Conservation (phyloP, 1,284 basidiomycete genomes). For the Sporisorium reilianum region DNA sequence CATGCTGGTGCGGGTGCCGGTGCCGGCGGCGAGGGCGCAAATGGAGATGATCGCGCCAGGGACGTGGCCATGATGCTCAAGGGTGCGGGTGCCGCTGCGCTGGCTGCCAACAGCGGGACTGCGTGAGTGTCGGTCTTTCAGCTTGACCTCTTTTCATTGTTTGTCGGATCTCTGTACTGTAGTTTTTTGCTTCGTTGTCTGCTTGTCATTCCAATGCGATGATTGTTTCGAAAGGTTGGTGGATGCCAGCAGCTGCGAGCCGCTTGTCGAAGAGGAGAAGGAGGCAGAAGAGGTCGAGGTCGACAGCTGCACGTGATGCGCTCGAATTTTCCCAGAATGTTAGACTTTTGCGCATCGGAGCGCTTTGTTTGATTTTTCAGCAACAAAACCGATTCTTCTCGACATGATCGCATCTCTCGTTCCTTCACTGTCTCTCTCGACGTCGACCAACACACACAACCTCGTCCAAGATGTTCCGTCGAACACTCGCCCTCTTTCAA, state of each 20-base stretch:
- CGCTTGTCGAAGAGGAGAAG: neutral
- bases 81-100: constrained; percentile 50
- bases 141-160: neutral
- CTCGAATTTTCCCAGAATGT: neutral
- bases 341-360: neutral
- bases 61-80: constrained; percentile 51
- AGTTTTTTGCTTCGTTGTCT: neutral
- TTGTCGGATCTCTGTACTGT: constrained; percentile 10
- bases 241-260: no score
- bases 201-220: neutral
- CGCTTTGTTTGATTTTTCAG: neutral
- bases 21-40: constrained; percentile 16
- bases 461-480: constrained; percentile 40
- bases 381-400: constrained; percentile 15
- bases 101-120: constrained; percentile 34
- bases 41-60: constrained; percentile 35
- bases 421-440: neutral
- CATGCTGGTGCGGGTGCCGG: constrained; percentile 18
- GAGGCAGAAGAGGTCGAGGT: neutral
- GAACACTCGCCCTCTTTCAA: constrained; percentile 30
- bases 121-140: constrained; percentile 11
- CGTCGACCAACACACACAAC: neutral
- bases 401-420: constrained; percentile 18
- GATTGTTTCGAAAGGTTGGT: neutral
- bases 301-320: constrained; percentile 15